Base-by-base conservation (phyloP, 768 basidiomycete species). In the Serendipita sp. region DNA sequence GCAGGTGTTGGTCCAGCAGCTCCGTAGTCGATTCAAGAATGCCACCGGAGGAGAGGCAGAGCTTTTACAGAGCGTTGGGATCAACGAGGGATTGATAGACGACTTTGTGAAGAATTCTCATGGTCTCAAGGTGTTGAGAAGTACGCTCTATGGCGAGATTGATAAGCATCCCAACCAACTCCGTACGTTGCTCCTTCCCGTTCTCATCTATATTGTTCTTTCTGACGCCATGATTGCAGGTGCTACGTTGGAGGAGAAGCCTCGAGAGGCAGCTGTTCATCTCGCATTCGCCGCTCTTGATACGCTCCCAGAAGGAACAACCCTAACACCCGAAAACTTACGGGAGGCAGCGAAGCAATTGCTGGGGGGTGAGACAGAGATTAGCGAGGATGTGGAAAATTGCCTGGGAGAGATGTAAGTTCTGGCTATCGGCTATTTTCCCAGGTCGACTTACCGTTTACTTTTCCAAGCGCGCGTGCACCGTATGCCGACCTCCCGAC, bases 401-500 rank as follows among this genome's bases (percentile, higher is more conserved):
- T 81, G 82, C 48, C 74, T 87, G 16, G 88, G 86, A 45, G 92
- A 95, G 71, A 74, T 90, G 92, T 94, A 72, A 64, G 88, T 79
- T 3, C 14, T 38, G 38, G 7, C 14, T 38, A 14, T 38, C 14
- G 1, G 50, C 45, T 11, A 13, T 20, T 4, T 5, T n/a, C 24
- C 42, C 3, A 41, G 16, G 24, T 14, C n/a, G 11, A 17, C 63
- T 70, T n/a, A 71, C 62, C 11, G 30, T 62, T 14, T n/a, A 24
- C 50, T 0, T 5, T 63, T 11, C 42, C 20, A 68, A 93, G 91
- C 62, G 83, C 78, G 11, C 86, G 92, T 1, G 78, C 90, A 5
- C 89, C 88, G 1, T 84, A 80, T 0, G 85, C 90, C 2, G 91
- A 95, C 68, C 74, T 98, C 2, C 95, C 95, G 3, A 98, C 93